Evolutionary conservation across 1,284 basidiomycete species (phyloP).

Genomic region (Leccinum huronense): DNA sequence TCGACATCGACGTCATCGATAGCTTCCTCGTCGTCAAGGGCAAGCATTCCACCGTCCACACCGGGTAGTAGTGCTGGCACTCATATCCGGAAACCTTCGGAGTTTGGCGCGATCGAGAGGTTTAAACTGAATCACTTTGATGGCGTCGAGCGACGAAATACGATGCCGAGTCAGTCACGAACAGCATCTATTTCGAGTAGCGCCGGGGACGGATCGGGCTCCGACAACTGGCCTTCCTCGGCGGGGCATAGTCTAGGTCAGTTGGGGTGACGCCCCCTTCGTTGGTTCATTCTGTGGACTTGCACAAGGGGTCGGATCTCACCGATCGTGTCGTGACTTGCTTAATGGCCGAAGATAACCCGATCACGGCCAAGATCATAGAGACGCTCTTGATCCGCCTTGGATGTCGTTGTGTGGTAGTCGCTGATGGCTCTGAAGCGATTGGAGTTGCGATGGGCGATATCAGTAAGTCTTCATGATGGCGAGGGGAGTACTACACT

Average conservation of each 20-base stretch:
- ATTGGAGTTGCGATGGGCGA: slow-evolving; percentile 96
- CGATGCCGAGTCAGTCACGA: slow-evolving; percentile 83
- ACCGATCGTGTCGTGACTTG: slow-evolving; percentile 84
- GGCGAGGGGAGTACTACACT: slow-evolving; percentile 15
- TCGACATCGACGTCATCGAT: slow-evolving; percentile 92
- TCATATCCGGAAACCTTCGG: slow-evolving; percentile 81
- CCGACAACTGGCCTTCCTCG: slow-evolving; percentile 69
- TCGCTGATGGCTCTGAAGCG: slow-evolving; percentile 94
- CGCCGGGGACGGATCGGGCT: slow-evolving; percentile 70
- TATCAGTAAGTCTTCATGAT: slow-evolving; percentile 65
- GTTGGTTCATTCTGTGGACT: slow-evolving; percentile 74
- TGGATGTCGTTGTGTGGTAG: slow-evolving; percentile 92
- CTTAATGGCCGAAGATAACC: slow-evolving; percentile 95
- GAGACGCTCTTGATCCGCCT: slow-evolving; percentile 90
- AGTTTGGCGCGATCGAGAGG: slow-evolving; percentile 80
- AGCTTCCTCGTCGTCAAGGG: slow-evolving; percentile 85
- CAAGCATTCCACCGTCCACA: slow-evolving; percentile 68
- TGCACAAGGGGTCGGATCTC: slow-evolving; percentile 67
- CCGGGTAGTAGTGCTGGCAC: slow-evolving; percentile 53
- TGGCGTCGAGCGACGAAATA: slow-evolving; percentile 73
- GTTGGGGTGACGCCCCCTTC: slow-evolving; percentile 65
- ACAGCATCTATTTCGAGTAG: slow-evolving; percentile 84
- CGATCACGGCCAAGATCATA: slow-evolving; percentile 93
- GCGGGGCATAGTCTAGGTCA: slow-evolving; percentile 52
- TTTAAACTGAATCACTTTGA: slow-evolving; percentile 82